phyloP scores from a whole-genome alignment of 495 filamentous ascomycete species.

The Echria macrotheca region DNA sequence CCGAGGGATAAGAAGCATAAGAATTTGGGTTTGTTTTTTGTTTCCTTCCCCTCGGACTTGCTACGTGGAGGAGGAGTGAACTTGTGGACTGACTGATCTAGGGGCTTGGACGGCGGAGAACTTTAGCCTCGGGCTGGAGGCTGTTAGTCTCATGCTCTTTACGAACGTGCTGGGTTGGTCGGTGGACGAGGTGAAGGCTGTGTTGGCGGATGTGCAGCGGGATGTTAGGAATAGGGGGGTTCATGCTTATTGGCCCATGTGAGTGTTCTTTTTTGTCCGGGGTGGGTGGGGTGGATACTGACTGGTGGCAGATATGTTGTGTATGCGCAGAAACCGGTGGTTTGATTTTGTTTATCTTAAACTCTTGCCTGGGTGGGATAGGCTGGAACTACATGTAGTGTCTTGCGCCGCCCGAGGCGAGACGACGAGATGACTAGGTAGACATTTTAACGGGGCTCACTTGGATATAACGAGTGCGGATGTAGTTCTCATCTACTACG shows the following conservation, averaged over 20 bases:
- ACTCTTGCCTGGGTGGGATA: too few relatives aligned
- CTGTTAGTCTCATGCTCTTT: conserved; percentile 25
- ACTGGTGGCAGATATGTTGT: conserved; percentile 1
- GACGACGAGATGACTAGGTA: too few relatives aligned
- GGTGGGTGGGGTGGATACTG: neutral
- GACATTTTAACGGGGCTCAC: too few relatives aligned
- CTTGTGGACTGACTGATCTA: too few relatives aligned
- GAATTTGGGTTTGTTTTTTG: too few relatives aligned
- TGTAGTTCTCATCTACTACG: too few relatives aligned
- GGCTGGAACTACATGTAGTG: too few relatives aligned
- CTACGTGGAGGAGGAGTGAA: too few relatives aligned
- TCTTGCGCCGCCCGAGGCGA: too few relatives aligned
- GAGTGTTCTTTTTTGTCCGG: neutral
- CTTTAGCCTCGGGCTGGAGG: conserved; percentile 15
- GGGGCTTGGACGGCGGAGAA: conserved; percentile 10
- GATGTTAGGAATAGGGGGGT: conserved; percentile 21
- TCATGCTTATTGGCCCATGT: conserved; percentile 21
- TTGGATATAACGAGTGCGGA: too few relatives aligned
- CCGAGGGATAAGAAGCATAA: conserved; percentile 41
- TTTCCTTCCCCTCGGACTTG: too few relatives aligned
- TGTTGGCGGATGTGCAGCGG: conserved; percentile 20
- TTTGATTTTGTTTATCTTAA: too few relatives aligned
- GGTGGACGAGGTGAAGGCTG: conserved; percentile 21
- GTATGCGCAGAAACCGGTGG: conserved; percentile 5
- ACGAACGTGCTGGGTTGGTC: conserved; percentile 24